Evolutionary conservation across 306 rosid species (phyloP), one percentile per base, ranked within the genome.

Genomic region (Medicago ruthenica): DNA sequence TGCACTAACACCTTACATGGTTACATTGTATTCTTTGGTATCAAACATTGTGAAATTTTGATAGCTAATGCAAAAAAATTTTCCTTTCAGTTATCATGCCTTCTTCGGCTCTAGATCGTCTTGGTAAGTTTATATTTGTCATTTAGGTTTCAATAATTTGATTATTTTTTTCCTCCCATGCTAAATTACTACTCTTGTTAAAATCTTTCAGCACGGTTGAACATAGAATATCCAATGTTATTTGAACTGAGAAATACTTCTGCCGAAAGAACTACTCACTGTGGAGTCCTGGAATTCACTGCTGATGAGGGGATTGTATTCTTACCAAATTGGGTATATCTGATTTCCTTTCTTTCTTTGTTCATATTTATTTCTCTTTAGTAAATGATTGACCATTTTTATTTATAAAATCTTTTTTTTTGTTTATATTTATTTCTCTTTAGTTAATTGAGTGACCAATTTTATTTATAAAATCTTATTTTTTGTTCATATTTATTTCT

Each of bases 81-180:
- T 75, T 60, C 47, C 81, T 18, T 81, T 21, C 85, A 83, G 92
- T 88, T 77, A 82, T 88, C 61, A 88, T 88, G 92, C 92, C 92
- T 8, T 64, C 81, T 65, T 88, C 87, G 44, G 92, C 90, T 54
- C 83, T 88, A 15, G 54, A 72, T 39, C 63, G 71, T 16, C 93
- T 86, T 3, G 80, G 92, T 88, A 80, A 70, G 73, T 65, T 27
- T 72, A 27, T 59, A 12, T 36, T 12, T 39, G 8, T 79, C 21
- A 7, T 18, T 40, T 9, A 51, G 17, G 13, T 36, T 82, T 40
- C 70, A 21, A 47, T 24, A 8, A 15, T 27, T 69, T 12, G 42
- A 31, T 57, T 69, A 40, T 11, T 40, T 18, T 18, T 9, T 36
- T 42, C 24, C 37, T 16, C 69, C 53, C 72, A 10, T 45, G 11